These are phyloP conservation scores for Lentinula aciculospora DNA, from an alignment of 768 basidiomycete species.

Conservation along the genomic window DNA sequence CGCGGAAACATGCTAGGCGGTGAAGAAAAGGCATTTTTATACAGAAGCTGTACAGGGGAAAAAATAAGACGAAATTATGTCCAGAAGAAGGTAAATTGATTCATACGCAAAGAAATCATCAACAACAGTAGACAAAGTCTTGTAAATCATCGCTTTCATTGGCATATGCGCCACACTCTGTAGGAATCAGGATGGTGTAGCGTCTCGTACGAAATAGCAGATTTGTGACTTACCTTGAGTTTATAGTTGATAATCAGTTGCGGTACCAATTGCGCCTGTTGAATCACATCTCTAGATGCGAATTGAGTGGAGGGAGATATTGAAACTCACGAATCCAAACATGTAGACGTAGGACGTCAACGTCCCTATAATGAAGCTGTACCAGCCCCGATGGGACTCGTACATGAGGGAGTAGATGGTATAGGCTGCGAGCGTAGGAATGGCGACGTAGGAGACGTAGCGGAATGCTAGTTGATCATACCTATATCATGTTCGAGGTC, in stretches of 20 bases:
- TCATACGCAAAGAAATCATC: slow-evolving; percentile 90
- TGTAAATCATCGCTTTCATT: slow-evolving; percentile 98
- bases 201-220: slow-evolving; percentile 4
- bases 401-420: slow-evolving; percentile 77
- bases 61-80: slow-evolving; percentile 12
- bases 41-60: slow-evolving; percentile 58
- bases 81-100: slow-evolving; percentile 5
- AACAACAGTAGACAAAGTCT: slow-evolving; percentile 83
- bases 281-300: slow-evolving; percentile 11
- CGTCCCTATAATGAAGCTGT: slow-evolving; percentile 91
- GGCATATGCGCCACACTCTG: slow-evolving; percentile 97
- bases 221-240: slow-evolving; percentile 63
- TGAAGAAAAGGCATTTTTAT: slow-evolving; percentile 97
- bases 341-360: slow-evolving; percentile 91
- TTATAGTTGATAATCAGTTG: slow-evolving; percentile 97
- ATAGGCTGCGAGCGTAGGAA: slow-evolving; percentile 75
- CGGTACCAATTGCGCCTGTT: slow-evolving; percentile 77
- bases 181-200: background rate
- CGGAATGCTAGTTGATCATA: slow-evolving; percentile 92
- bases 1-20: slow-evolving; percentile 84
- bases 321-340: slow-evolving; percentile 89
- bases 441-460: slow-evolving; percentile 86
- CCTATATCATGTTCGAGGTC: slow-evolving; percentile 29
- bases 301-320: slow-evolving; percentile 9
- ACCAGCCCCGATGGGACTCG: slow-evolving; percentile 90